A percentile compares a stretch with the other conserved stretches of the same genome.
These are phyloP conservation scores for Evernia prunastri DNA, from an alignment of 495 filamentous ascomycete genomes.

Conservation along the genomic window DNA sequence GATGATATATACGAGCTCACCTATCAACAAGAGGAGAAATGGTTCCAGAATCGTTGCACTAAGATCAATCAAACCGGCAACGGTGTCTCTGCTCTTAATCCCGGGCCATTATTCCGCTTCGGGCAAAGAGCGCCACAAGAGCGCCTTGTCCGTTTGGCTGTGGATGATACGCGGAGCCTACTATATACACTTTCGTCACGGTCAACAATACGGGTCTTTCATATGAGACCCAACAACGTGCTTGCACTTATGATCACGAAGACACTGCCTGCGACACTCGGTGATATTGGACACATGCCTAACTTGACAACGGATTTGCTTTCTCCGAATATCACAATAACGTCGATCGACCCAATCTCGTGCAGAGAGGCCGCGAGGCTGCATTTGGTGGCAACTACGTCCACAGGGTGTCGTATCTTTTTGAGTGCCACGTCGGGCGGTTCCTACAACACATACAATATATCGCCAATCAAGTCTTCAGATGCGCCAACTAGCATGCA, in stretches of 20 bases:
- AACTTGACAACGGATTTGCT: constrained; percentile 59
- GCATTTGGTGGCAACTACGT: constrained; percentile 85
- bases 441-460: constrained; percentile 47
- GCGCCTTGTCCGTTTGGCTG: constrained; percentile 62
- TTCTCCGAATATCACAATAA: constrained; percentile 59
- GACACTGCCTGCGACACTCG: constrained; percentile 46
- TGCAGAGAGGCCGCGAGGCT: constrained; percentile 72
- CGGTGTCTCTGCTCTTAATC: constrained; percentile 64
- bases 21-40: constrained; percentile 94
- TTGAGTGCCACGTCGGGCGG: constrained; percentile 81
- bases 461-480: constrained; percentile 45
- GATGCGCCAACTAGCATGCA: constrained; percentile 91
- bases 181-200: constrained; percentile 83
- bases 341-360: constrained; percentile 77
- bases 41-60: constrained; percentile 77
- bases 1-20: constrained; percentile 86
- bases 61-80: constrained; percentile 81
- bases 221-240: constrained; percentile 54
- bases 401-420: constrained; percentile 84
- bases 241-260: constrained; percentile 53
- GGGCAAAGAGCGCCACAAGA: constrained; percentile 47
- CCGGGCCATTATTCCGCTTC: constrained; percentile 42
- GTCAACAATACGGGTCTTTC: constrained; percentile 80
- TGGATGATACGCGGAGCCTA: constrained; percentile 82
- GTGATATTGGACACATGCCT: constrained; percentile 74